Evolutionary conservation across 208 protist genomes (phyloP).

Genomic region (Eutreptiella sp.): DNA sequence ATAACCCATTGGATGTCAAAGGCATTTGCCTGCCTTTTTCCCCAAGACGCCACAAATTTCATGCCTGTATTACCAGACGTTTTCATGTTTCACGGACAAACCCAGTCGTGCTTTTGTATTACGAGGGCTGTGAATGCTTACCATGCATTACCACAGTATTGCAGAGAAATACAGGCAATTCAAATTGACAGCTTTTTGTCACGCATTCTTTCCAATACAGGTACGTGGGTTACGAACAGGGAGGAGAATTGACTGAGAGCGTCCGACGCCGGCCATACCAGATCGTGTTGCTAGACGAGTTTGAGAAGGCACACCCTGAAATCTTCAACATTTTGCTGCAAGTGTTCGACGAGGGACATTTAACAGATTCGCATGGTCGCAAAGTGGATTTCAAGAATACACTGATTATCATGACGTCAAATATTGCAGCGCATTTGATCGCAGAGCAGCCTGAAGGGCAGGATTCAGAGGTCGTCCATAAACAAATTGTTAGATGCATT

Average conservation of each 20-base stretch:
- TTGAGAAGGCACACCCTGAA: conserved; percentile 81
- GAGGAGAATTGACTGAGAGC: conserved; percentile 74
- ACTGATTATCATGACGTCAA: conserved; percentile 71
- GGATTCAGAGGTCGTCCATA: background rate
- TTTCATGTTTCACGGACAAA: background rate
- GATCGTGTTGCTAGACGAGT: conserved; percentile 79
- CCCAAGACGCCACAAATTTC: conserved; percentile 33
- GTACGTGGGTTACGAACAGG: conserved; percentile 81
- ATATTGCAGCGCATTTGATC: conserved; percentile 54
- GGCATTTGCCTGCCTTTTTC: no score
- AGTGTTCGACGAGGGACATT: conserved; percentile 74
- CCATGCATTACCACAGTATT: conserved; percentile 50
- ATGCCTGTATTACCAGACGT: background rate
- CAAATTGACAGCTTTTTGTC: conserved; percentile 35
- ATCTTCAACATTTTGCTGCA: conserved; percentile 74
- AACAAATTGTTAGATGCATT: no score
- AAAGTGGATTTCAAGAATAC: conserved; percentile 73
- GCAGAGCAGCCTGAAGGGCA: conserved; percentile 15
- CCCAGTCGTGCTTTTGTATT: conserved; percentile 2
- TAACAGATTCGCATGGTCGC: conserved; percentile 72
- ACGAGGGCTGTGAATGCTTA: conserved; percentile 32
- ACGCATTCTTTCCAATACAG: conserved; percentile 43
- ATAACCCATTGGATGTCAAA: no score
- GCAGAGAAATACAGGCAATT: conserved; percentile 54
- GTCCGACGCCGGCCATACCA: conserved; percentile 69